Evolutionary conservation across 768 basidiomycete genomes (phyloP), one percentile per base, ranked within the genome.

Genomic region (Mycena sanguinolenta): DNA sequence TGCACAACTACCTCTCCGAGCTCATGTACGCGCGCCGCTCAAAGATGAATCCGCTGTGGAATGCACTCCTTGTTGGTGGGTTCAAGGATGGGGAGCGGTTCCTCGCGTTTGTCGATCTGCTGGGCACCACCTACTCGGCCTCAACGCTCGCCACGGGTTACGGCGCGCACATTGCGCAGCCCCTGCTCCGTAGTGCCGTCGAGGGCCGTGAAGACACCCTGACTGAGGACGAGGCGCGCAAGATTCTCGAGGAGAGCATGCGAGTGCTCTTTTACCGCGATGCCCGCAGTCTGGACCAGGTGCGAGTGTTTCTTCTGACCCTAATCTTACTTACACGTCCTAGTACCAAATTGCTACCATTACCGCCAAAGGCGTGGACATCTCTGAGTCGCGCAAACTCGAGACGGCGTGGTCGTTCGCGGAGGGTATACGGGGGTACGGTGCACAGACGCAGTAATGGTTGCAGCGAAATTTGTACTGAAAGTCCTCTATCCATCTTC

Each of bases 271-370:
- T 92, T 83, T 99, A 99, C 83, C 90, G 98, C 52, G 98, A 99
- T 75, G 97, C 97, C 8, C 87, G 97, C 74, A 95, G 94, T 84
- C 84, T 97, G 80, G 94, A 99, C 87, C 98, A 98, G 90, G 97
- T 95, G 72, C 36, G 86, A 52, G 42, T 14, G 54, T 54, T 30
- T 10, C n/a, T 49, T 46, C 53, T 12, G 34, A 28, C 44, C 21
- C 34, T 42, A 52, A 57, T 21, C 50, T 66, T 27, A 7, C 21
- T 25, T 0, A 30, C 58, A 10, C n/a, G 32, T 38, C 65, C 1
- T 78, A 98, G 97, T 99, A 92, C 83, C 97, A 99, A 96, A 88
- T 99, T 66, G 97, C 96, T 6, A 95, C 88, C 0, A 89, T 99
- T 75, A 96, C 93, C 0, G 89, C 84, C 21, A 83, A 88, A 4